Percentiles rank a stretch among this genome's conserved stretches.
Conservation (phyloP, 1,284 basidiomycete genomes). For the Schizophyllum commune region DNA sequence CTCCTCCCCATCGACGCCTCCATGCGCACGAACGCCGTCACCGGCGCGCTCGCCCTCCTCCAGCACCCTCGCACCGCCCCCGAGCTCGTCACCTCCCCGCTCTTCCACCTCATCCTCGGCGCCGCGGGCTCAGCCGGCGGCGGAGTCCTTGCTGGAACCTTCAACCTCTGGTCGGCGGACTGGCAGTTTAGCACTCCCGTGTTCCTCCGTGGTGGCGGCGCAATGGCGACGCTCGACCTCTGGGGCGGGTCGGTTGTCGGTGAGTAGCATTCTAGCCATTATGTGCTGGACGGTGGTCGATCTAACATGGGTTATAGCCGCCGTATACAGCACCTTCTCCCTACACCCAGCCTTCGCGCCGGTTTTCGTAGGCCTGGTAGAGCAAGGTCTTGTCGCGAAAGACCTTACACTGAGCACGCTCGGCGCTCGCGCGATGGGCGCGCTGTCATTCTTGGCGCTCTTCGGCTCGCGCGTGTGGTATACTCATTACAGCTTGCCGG, state of each 20-base stretch:
- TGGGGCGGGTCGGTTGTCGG: slow-evolving; percentile 38
- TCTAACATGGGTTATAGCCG: neutral
- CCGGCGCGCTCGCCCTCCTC: slow-evolving; percentile 25
- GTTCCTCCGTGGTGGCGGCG: slow-evolving; percentile 27
- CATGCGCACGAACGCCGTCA: slow-evolving; percentile 33
- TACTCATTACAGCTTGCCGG: neutral
- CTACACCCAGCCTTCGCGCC: neutral
- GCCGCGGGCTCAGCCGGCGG: slow-evolving; percentile 36
- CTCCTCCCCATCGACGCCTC: slow-evolving; percentile 42
- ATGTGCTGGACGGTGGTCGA: too few relatives aligned
- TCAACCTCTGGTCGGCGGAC: slow-evolving; percentile 28
- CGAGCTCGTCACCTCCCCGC: slow-evolving; percentile 25
- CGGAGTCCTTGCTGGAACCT: slow-evolving; percentile 32
- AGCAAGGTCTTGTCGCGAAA: neutral
- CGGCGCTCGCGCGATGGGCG: neutral
- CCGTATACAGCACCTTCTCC: neutral
- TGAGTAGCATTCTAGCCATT: neutral
- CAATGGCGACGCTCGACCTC: slow-evolving; percentile 32
- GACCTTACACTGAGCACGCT: neutral
- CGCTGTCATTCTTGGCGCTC: neutral
- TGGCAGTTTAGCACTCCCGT: slow-evolving; percentile 37
- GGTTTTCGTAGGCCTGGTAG: neutral
- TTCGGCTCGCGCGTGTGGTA: neutral
- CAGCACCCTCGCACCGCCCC: slow-evolving; percentile 21
- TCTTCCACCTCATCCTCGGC: slow-evolving; percentile 37